A percentile compares a stretch with the other conserved stretches of the same genome.
phyloP scores from a whole-genome alignment of 2,329 filamentous ascomycete species.

The Cladophialophora exuberans region DNA sequence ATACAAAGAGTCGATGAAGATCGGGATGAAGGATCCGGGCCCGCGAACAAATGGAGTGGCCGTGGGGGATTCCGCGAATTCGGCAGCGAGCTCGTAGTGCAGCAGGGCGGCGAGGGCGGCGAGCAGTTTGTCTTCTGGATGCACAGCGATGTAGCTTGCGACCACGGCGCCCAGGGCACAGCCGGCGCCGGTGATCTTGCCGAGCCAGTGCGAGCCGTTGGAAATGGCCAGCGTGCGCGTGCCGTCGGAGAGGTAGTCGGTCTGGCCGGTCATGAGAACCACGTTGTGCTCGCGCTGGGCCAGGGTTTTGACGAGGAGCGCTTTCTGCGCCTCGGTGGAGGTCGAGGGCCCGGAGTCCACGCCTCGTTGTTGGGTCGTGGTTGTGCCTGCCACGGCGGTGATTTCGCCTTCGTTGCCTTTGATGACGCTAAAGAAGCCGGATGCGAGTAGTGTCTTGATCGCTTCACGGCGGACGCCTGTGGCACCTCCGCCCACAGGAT shows the following conservation, averaged over 20 bases:
- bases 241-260: conserved; percentile 79
- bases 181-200: conserved; percentile 64
- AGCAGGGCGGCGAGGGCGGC: conserved; percentile 74
- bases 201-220: conserved; percentile 71
- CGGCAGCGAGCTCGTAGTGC: conserved; percentile 77
- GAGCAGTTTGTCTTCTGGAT: conserved; percentile 66
- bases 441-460: conserved; percentile 69
- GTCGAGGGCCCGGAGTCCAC: conserved; percentile 74
- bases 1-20: conserved; percentile 75
- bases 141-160: conserved; percentile 72
- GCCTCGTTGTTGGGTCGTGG: conserved; percentile 69
- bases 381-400: conserved; percentile 66
- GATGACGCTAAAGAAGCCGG: conserved; percentile 81
- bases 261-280: conserved; percentile 79
- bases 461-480: conserved; percentile 73
- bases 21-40: conserved; percentile 83
- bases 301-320: conserved; percentile 65
- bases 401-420: conserved; percentile 96
- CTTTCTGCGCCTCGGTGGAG: conserved; percentile 59
- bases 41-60: no score
- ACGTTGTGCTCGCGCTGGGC: conserved; percentile 71
- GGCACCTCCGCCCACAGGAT: conserved; percentile 89
- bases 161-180: conserved; percentile 84
- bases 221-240: conserved; percentile 65
- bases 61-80: no score